These are phyloP conservation scores for Phaeotremella fagi DNA, from an alignment of 768 basidiomycete genomes.

Conservation along the genomic window DNA sequence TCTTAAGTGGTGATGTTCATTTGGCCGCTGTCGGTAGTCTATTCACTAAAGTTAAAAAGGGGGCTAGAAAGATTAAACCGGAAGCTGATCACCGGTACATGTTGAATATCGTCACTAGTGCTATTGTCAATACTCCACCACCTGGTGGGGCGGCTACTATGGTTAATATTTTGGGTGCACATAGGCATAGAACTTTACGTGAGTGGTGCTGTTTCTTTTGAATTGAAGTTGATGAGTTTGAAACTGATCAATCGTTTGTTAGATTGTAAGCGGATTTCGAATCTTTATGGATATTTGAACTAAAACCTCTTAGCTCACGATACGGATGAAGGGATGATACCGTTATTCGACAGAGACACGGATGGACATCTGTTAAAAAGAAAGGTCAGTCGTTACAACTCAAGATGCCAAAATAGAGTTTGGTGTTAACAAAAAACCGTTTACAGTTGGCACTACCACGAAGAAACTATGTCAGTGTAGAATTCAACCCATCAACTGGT, in stretches of 20 bases:
- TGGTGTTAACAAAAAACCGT: no score
- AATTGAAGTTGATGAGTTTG: not conserved
- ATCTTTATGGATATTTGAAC: no score
- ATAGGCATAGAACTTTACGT: conserved; percentile 78
- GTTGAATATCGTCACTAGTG: conserved; percentile 64
- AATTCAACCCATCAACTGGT: conserved; percentile 58
- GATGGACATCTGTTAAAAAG: conserved; percentile 71
- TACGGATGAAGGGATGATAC: conserved; percentile 85
- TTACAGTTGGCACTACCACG: conserved; percentile 68
- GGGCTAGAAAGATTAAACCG: conserved; percentile 51
- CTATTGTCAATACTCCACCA: conserved; percentile 93
- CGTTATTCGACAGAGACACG: conserved; percentile 70
- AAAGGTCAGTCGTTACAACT: conserved; percentile 45
- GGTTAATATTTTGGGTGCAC: conserved; percentile 68
- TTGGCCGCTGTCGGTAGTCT: conserved; percentile 68
- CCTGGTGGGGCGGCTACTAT: conserved; percentile 63
- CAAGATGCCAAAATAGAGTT: no score
- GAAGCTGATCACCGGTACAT: conserved; percentile 74
- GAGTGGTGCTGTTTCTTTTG: conserved; percentile 11
- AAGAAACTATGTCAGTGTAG: conserved; percentile 78
- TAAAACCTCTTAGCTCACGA: conserved; percentile 50
- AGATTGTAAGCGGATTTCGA: no score
- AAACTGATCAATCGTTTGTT: no score
- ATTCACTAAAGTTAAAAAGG: conserved; percentile 24
- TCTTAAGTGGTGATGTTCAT: conserved; percentile 90